Percentiles rank a stretch among this genome's conserved stretches.
Conservation (phyloP, 805 yeast species). For the Dipodascus geniculatus region DNA sequence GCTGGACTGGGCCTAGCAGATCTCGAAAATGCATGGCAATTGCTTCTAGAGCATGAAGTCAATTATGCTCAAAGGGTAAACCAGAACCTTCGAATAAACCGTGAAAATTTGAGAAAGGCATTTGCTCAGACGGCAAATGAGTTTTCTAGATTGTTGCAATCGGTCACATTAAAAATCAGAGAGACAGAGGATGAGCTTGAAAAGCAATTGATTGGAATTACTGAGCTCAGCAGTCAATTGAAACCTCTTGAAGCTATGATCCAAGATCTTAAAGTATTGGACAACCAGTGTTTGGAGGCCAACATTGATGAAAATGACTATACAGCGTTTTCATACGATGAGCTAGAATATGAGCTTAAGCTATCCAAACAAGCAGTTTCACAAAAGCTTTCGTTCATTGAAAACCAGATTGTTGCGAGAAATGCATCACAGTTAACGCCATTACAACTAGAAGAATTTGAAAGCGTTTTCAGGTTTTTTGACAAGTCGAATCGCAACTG, state of each 20-base stretch:
- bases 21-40: conserved; percentile 25
- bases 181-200: conserved; percentile 27
- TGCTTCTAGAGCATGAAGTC: conserved; percentile 24
- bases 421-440: conserved; percentile 25
- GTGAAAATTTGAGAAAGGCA: conserved; percentile 22
- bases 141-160: conserved; percentile 18
- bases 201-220: conserved; percentile 27
- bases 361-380: conserved; percentile 29
- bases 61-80: conserved; percentile 23
- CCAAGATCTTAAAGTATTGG: conserved; percentile 19
- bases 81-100: conserved; percentile 22
- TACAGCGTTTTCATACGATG: conserved; percentile 27
- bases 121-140: conserved; percentile 27
- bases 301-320: conserved; percentile 29
- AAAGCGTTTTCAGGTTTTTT: conserved; percentile 32
- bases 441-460: conserved; percentile 32
- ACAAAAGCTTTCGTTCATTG: conserved; percentile 32
- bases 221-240: conserved; percentile 26
- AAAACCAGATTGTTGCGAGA: conserved; percentile 30
- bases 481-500: conserved; percentile 28
- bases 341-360: conserved; percentile 28
- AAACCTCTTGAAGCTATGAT: conserved; percentile 25
- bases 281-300: conserved; percentile 22
- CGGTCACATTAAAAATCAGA: conserved; percentile 20
- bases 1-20: conserved; percentile 19